phyloP scores from a whole-genome alignment of 1,284 basidiomycete genomes.

The Heterobasidion irregulare region DNA sequence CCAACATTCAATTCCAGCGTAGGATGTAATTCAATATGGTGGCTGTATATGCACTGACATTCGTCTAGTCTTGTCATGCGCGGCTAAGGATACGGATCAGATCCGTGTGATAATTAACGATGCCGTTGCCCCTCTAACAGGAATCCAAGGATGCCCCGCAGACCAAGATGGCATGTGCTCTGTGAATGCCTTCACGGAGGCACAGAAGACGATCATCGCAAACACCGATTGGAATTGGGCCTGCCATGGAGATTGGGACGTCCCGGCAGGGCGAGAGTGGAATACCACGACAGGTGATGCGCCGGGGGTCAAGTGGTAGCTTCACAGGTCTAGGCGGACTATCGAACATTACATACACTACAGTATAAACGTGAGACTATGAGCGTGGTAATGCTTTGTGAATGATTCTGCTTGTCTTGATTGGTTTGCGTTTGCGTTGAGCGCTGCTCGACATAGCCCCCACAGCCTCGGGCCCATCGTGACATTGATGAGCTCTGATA shows the following conservation, averaged over 20 bases:
- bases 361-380: neutral
- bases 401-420: neutral
- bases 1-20: conserved; percentile 73
- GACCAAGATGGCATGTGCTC: conserved; percentile 77
- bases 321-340: neutral
- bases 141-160: conserved; percentile 64
- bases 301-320: conserved; percentile 17
- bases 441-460: no score
- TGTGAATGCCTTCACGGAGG: conserved; percentile 64
- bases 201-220: conserved; percentile 57
- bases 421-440: no score
- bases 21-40: conserved; percentile 15
- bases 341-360: neutral
- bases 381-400: neutral
- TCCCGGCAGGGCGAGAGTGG: conserved; percentile 46
- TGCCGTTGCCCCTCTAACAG: conserved; percentile 76
- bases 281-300: conserved; percentile 46
- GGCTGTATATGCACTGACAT: neutral
- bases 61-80: conserved; percentile 46
- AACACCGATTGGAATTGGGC: conserved; percentile 72
- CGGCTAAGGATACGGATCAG: conserved; percentile 42
- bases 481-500: neutral
- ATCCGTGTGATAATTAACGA: conserved; percentile 84
- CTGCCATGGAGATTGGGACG: conserved; percentile 66
- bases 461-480: no score